Conservation (phyloP, 129 eudicot genomes). For the Tagetes erecta region DNA sequence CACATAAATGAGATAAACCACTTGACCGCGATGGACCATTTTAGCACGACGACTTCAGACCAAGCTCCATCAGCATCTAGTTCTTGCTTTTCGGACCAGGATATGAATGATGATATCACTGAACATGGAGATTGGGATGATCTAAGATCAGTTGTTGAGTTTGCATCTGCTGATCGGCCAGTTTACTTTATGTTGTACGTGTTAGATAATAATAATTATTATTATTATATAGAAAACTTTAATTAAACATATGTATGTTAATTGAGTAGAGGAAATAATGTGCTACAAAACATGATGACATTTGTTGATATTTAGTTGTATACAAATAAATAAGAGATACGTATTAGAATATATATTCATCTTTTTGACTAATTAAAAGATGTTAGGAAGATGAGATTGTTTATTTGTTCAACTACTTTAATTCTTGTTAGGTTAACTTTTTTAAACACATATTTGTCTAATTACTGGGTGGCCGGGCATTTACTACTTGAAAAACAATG, state of each 20-base stretch:
- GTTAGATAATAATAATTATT: too few relatives aligned
- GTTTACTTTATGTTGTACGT: conserved; percentile 20
- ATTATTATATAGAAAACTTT: neutral
- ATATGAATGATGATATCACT: conserved; percentile 42
- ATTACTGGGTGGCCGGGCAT: too few relatives aligned
- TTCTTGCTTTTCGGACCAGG: conserved; percentile 44
- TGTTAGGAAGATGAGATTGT: too few relatives aligned
- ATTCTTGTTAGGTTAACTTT: too few relatives aligned
- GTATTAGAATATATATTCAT: neutral
- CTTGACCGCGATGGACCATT: too few relatives aligned
- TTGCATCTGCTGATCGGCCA: conserved; percentile 33
- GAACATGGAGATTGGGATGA: conserved; percentile 72
- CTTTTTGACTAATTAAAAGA: too few relatives aligned
- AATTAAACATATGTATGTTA: neutral
- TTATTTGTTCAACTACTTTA: too few relatives aligned
- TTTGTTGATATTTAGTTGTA: neutral
- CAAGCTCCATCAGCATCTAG: conserved; percentile 37
- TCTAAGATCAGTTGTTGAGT: conserved; percentile 54
- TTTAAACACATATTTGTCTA: too few relatives aligned
- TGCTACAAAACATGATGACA: neutral
- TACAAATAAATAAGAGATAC: neutral
- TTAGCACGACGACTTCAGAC: neutral
- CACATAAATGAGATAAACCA: too few relatives aligned
- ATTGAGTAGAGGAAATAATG: neutral
- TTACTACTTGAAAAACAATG: too few relatives aligned